A percentile compares a stretch with the other conserved stretches of the same genome.
These are phyloP conservation scores for Naematelia encephala DNA, from an alignment of 768 basidiomycete genomes.

Conservation along the genomic window DNA sequence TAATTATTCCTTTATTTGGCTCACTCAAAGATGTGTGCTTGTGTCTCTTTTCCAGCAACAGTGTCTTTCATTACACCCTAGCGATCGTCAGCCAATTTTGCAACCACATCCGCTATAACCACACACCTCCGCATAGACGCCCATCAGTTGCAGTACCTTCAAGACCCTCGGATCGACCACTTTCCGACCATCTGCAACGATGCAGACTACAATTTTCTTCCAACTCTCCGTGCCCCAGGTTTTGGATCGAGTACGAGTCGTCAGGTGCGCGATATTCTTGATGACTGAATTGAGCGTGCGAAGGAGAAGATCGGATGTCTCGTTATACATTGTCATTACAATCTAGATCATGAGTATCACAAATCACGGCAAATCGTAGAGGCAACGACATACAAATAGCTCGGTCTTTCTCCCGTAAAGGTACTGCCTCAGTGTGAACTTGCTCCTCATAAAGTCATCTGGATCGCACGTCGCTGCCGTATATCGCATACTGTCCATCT, in stretches of 20 bases:
- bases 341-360: slow-evolving; percentile 58
- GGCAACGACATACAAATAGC: slow-evolving; percentile 38
- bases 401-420: slow-evolving; percentile 57
- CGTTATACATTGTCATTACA: slow-evolving; percentile 50
- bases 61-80: slow-evolving; percentile 87
- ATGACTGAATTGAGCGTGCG: slow-evolving; percentile 46
- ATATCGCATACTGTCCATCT: slow-evolving; percentile 40
- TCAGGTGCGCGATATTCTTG: slow-evolving; percentile 53
- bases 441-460: slow-evolving; percentile 56
- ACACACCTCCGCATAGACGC: slow-evolving; percentile 33
- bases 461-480: slow-evolving; percentile 47
- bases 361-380: slow-evolving; percentile 61
- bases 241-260: slow-evolving; percentile 46
- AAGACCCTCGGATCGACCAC: slow-evolving; percentile 59
- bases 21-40: slow-evolving; percentile 56
- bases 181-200: slow-evolving; percentile 52
- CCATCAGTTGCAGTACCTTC: slow-evolving; percentile 76
- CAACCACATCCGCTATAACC: neutral
- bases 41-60: slow-evolving; percentile 78
- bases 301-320: slow-evolving; percentile 40
- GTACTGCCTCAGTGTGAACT: slow-evolving; percentile 75
- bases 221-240: slow-evolving; percentile 52
- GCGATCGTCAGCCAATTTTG: slow-evolving; percentile 43
- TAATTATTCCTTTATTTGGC: neutral
- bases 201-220: slow-evolving; percentile 53